Evolutionary conservation across 345 rosid species (phyloP), one percentile per base, ranked within the genome.

Genomic region (Pseudoturritis turrita): DNA sequence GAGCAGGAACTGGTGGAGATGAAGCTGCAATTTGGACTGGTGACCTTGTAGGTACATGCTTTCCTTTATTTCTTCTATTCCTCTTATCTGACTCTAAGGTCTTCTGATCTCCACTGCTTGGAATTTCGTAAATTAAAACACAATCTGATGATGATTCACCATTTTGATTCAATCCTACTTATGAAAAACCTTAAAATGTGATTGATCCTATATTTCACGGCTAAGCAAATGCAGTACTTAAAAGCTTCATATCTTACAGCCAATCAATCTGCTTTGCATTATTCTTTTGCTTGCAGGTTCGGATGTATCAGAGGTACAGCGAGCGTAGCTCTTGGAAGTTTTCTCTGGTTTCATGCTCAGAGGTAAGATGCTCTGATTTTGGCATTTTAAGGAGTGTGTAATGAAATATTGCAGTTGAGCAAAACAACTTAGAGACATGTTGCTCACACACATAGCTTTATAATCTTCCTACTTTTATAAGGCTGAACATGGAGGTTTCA

Each of bases 21-120:
- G 97, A 95, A 80, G 99, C 99, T 84, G 99, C 96, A 72, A 11
- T 91, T 43, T 95, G 99, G 99, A 96, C 97, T 72, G 99, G 97
- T 95, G 99, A 95, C 88, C 99, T 95, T 95, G 97, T 95, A 91
- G 97, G 99, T 91, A 94, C 83, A 91, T 83, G 87, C 81, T 87
- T 83, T 78, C 78, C 77, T 84, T 74, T 62, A 46, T 64, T 35
- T 77, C 25, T 54, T 70, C 37, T 59, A 46, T 25, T 59, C 25
- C 37, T 37, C 33, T 23, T n/a, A 22, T 80, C 65, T 74, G 68
- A 62, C 54, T 22, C 22, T 53, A 28, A 12, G 39, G 39, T 73
- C 56, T 65, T 65, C 66, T 41, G 18, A 44, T 61, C 25, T 12
- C 52, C 2, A 46, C 19, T 53, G 25, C 55, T 61, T 50, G 6